Percentiles rank a stretch among this genome's conserved stretches.
Evolutionary conservation across 495 filamentous ascomycete species (phyloP).

Genomic region (Penicillium goetzii): DNA sequence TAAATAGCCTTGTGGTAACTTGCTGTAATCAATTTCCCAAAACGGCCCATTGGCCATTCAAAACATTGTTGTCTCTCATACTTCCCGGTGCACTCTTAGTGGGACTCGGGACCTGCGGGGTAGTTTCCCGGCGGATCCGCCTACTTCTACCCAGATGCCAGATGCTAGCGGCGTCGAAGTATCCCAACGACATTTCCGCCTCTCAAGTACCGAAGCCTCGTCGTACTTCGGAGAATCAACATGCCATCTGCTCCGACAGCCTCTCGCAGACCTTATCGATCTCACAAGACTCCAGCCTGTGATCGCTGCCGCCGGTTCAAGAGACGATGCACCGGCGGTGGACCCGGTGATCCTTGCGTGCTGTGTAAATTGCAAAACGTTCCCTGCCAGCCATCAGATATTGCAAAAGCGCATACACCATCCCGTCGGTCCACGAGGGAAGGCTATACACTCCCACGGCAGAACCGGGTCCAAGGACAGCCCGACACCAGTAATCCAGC

Average conservation of each 20-base stretch:
- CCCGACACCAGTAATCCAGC: neutral
- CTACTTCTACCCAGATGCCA: neutral
- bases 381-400: slow-evolving; percentile 7
- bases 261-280: slow-evolving; percentile 1
- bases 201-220: neutral
- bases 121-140: neutral
- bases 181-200: neutral
- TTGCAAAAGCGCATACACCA: neutral
- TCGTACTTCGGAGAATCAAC: neutral
- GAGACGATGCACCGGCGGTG: slow-evolving; percentile 6
- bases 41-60: no score
- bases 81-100: no score
- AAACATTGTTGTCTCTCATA: no score
- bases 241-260: neutral
- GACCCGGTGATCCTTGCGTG: slow-evolving; percentile 1
- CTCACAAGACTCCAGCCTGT: slow-evolving; percentile 9
- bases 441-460: neutral
- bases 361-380: slow-evolving; percentile 11
- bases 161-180: neutral
- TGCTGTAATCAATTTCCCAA: no score
- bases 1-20: no score
- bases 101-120: neutral
- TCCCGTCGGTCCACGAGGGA: neutral
- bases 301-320: slow-evolving; percentile 11
- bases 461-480: neutral